A percentile compares a stretch with the other conserved stretches of the same genome.
These are phyloP conservation scores for Botryotinia globosa DNA, from an alignment of 2,329 filamentous ascomycete species.

Conservation along the genomic window DNA sequence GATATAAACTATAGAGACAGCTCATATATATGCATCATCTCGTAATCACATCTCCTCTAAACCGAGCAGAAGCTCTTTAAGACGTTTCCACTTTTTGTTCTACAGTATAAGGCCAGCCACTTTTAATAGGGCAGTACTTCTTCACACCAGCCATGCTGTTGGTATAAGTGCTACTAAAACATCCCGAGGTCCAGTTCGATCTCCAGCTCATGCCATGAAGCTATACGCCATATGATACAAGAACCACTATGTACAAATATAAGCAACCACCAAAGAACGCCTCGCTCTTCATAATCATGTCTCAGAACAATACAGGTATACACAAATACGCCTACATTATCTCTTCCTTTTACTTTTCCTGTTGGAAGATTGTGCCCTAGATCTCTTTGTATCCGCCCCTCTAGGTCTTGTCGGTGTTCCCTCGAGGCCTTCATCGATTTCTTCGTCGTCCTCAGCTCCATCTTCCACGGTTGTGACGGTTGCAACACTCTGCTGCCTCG, in stretches of 20 bases:
- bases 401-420: slow-evolving; percentile 34
- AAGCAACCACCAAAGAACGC: neutral
- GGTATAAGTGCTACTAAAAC: neutral
- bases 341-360: slow-evolving; percentile 37
- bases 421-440: slow-evolving; percentile 40
- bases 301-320: neutral
- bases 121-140: neutral
- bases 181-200: neutral
- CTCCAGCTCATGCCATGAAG: neutral
- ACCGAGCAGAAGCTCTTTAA: neutral
- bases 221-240: slow-evolving; percentile 6
- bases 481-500: slow-evolving; percentile 38
- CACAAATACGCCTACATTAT: slow-evolving; percentile 15
- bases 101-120: neutral
- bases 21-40: neutral
- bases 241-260: neutral
- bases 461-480: slow-evolving; percentile 38
- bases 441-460: slow-evolving; percentile 39
- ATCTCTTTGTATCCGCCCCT: slow-evolving; percentile 28
- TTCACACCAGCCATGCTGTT: neutral
- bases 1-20: neutral
- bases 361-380: slow-evolving; percentile 24
- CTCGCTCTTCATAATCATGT: neutral
- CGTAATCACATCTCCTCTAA: neutral
- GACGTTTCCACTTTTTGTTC: neutral